Conservation (phyloP, 768 basidiomycete species). For the Candolleomyces efflorescens region DNA sequence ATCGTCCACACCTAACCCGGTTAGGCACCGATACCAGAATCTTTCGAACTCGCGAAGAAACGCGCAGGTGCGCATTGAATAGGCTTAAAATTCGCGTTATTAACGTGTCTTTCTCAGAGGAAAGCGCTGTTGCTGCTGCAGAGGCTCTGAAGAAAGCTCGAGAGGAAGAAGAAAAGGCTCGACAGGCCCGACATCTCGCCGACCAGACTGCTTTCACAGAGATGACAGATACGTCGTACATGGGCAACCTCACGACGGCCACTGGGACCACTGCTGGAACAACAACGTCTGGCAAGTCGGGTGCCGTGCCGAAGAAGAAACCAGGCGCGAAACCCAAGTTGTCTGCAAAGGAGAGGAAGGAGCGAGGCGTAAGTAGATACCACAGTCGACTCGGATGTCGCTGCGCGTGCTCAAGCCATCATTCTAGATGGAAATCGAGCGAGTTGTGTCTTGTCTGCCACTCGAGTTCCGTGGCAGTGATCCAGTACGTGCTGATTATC, state of each 20-base stretch:
- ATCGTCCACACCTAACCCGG: background rate
- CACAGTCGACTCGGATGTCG: background rate
- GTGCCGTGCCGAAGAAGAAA: conserved; percentile 46
- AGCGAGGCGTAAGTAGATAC: conserved; percentile 53
- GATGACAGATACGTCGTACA: conserved; percentile 37
- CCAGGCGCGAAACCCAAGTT: conserved; percentile 55
- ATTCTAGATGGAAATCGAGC: conserved; percentile 56
- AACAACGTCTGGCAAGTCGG: conserved; percentile 30
- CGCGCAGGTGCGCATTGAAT: conserved; percentile 47
- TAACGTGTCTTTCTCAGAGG: conserved; percentile 35
- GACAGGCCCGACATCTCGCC: conserved; percentile 8
- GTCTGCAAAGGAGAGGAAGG: conserved; percentile 79
- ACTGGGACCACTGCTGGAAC: conserved; percentile 24
- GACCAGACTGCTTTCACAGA: conserved; percentile 41
- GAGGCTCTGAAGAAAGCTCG: conserved; percentile 42
- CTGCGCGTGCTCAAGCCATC: background rate
- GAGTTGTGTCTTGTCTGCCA: conserved; percentile 70
- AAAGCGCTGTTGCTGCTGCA: conserved; percentile 53
- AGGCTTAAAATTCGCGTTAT: too few relatives aligned
- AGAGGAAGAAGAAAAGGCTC: conserved; percentile 28
- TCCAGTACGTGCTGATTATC: conserved; percentile 49
- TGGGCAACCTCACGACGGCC: conserved; percentile 34
- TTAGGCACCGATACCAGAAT: conserved; percentile 58
- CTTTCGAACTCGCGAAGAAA: conserved; percentile 53
- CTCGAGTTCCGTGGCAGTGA: conserved; percentile 90